Conservation (phyloP, 2,329 filamentous ascomycete genomes). For the Dactylonectria macrodidyma region DNA sequence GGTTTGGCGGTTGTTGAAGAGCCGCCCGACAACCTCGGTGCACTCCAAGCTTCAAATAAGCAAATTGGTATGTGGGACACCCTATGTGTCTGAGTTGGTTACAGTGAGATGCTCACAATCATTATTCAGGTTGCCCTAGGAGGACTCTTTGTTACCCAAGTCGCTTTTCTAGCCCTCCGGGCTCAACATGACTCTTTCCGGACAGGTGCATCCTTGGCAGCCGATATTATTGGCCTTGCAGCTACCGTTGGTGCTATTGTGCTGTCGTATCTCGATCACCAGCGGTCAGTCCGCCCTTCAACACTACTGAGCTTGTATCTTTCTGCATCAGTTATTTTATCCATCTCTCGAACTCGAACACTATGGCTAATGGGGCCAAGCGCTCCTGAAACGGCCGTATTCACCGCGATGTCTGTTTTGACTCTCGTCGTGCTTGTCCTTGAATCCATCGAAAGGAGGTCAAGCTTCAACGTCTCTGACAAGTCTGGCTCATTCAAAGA, state of each 20-base stretch:
- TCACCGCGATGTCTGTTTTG: neutral
- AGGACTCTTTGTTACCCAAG: neutral
- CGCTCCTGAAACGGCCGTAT: neutral
- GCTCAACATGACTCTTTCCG: neutral
- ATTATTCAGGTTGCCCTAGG: neutral
- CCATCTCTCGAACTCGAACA: conserved; percentile 34
- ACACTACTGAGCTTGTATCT: conserved; percentile 45
- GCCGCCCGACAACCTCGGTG: conserved; percentile 13
- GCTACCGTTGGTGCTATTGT: conserved; percentile 29
- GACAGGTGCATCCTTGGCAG: conserved; percentile 38
- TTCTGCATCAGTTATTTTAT: conserved; percentile 34
- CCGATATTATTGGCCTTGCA: conserved; percentile 36
- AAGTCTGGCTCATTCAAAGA: conserved; percentile 16
- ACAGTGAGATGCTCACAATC: neutral
- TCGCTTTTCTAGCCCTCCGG: neutral
- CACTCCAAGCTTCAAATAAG: conserved; percentile 16
- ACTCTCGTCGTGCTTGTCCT: neutral
- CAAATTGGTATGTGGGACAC: conserved; percentile 35
- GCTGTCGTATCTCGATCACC: conserved; percentile 41
- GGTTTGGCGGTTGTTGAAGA: conserved; percentile 15
- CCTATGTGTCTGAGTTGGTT: neutral
- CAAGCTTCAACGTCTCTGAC: neutral
- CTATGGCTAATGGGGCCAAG: neutral
- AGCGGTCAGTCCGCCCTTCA: conserved; percentile 42
- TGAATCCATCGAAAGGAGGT: neutral